Evolutionary conservation across 192 early-diverging fungal genomes (phyloP).

Genomic region (Coemansia sp.): DNA sequence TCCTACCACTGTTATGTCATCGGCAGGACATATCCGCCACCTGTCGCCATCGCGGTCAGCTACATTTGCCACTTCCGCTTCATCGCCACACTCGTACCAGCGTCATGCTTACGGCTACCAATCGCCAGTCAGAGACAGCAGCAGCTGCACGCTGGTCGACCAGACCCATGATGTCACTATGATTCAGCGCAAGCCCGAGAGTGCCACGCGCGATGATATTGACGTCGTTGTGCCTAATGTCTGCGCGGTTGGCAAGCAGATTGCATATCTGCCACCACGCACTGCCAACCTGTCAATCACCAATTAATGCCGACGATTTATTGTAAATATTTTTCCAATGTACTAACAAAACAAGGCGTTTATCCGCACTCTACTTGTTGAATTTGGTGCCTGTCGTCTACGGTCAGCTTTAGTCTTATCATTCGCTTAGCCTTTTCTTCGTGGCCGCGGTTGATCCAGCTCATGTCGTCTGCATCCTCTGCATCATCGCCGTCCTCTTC

Average conservation of each 20-base stretch:
- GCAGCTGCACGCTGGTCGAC: slow-evolving; percentile 13
- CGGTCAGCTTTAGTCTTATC: slow-evolving; percentile 44
- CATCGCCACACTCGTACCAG: slow-evolving; percentile 5
- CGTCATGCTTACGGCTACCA: slow-evolving; percentile 2
- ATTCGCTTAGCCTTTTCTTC: slow-evolving; percentile 46
- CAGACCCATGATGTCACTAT: slow-evolving; percentile 1
- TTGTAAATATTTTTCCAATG: background rate
- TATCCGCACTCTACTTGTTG: slow-evolving; percentile 49
- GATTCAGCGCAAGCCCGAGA: background rate
- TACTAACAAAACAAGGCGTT: background rate
- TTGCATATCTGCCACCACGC: slow-evolving; percentile 53
- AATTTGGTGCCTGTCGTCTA: slow-evolving; percentile 49
- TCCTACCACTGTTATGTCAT: background rate
- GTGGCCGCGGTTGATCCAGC: slow-evolving; percentile 44
- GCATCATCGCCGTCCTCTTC: slow-evolving; percentile 49
- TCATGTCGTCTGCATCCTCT: slow-evolving; percentile 48
- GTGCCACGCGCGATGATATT: slow-evolving; percentile 11
- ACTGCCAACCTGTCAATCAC: slow-evolving; percentile 34
- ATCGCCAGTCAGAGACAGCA: slow-evolving; percentile 7
- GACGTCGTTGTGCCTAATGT: slow-evolving; percentile 29
- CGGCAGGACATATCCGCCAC: slow-evolving; percentile 13
- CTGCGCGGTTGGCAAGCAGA: slow-evolving; percentile 16
- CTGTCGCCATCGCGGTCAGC: slow-evolving; percentile 24
- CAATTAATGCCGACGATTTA: slow-evolving; percentile 18
- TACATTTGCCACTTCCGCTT: slow-evolving; percentile 12